A percentile compares a stretch with the other conserved stretches of the same genome.
phyloP scores from a whole-genome alignment of 768 basidiomycete species.

The Suillus spraguei region DNA sequence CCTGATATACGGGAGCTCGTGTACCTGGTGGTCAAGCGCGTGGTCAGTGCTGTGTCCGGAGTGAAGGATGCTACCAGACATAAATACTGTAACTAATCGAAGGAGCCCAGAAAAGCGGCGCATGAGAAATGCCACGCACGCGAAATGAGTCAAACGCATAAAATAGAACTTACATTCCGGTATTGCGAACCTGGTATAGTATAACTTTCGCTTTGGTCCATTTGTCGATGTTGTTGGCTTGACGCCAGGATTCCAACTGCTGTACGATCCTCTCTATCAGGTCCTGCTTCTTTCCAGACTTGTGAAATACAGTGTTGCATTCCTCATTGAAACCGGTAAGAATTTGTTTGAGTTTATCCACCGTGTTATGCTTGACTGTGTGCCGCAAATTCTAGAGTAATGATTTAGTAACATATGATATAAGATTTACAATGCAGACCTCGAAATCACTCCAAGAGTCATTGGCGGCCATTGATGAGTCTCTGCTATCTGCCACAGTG shows the following conservation, averaged over 20 bases:
- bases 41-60: slow-evolving; percentile 18
- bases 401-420: slow-evolving; percentile 20
- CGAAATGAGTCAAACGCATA: slow-evolving; percentile 13
- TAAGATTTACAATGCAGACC: slow-evolving; percentile 41
- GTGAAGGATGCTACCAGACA: slow-evolving; percentile 11
- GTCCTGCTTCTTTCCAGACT: slow-evolving; percentile 86
- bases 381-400: slow-evolving; percentile 63
- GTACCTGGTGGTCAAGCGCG: slow-evolving; percentile 26
- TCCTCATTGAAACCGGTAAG: slow-evolving; percentile 78
- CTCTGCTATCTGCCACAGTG: slow-evolving; percentile 9
- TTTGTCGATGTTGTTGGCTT: slow-evolving; percentile 56
- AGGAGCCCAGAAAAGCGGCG: slow-evolving; percentile 9
- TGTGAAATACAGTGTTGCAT: slow-evolving; percentile 65
- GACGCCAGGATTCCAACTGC: slow-evolving; percentile 63
- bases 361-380: slow-evolving; percentile 75
- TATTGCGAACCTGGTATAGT: slow-evolving; percentile 63
- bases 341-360: slow-evolving; percentile 85
- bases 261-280: slow-evolving; percentile 74
- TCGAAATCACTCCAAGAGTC: slow-evolving; percentile 77
- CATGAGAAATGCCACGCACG: slow-evolving; percentile 17
- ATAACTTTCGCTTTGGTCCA: slow-evolving; percentile 73
- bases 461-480: slow-evolving; percentile 58
- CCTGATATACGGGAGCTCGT: slow-evolving; percentile 28
- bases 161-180: slow-evolving; percentile 62
- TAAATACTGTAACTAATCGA: slow-evolving; percentile 11